phyloP scores from a whole-genome alignment of 208 protist genomes.

The Leishmania arabica region DNA sequence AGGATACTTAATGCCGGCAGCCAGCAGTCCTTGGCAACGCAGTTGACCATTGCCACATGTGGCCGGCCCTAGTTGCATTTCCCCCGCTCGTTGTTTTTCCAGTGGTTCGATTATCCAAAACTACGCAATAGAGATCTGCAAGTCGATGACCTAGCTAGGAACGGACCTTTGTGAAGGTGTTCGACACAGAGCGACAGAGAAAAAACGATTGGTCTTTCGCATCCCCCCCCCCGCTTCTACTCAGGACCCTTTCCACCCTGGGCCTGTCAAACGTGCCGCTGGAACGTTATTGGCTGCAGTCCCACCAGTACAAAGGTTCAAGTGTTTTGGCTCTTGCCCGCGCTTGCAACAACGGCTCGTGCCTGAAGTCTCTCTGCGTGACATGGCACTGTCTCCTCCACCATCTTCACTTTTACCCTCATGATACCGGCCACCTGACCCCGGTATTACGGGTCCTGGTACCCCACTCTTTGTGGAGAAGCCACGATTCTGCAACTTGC shows the following conservation, averaged over 20 bases:
- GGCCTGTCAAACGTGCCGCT: background rate
- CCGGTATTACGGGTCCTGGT: background rate
- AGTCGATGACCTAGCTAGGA: background rate
- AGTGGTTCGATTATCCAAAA: background rate
- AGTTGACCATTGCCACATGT: background rate
- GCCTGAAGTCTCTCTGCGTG: background rate
- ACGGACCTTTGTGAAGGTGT: background rate
- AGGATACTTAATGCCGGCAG: background rate
- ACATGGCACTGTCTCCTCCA: background rate
- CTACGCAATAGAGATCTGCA: background rate
- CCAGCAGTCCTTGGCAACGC: background rate
- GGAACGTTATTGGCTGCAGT: background rate
- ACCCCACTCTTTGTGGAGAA: background rate
- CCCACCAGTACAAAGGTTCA: background rate
- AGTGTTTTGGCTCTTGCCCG: background rate
- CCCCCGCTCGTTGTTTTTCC: background rate
- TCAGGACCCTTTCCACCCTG: background rate
- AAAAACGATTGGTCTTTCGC: background rate
- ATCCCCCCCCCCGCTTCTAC: background rate
- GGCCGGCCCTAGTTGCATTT: too few relatives aligned
- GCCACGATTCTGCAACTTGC: background rate
- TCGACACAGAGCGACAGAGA: background rate
- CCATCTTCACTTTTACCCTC: background rate
- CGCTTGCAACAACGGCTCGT: background rate
- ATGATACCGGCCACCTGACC: background rate